phyloP scores from a whole-genome alignment of 495 filamentous ascomycete species.

The Physcia stellaris region DNA sequence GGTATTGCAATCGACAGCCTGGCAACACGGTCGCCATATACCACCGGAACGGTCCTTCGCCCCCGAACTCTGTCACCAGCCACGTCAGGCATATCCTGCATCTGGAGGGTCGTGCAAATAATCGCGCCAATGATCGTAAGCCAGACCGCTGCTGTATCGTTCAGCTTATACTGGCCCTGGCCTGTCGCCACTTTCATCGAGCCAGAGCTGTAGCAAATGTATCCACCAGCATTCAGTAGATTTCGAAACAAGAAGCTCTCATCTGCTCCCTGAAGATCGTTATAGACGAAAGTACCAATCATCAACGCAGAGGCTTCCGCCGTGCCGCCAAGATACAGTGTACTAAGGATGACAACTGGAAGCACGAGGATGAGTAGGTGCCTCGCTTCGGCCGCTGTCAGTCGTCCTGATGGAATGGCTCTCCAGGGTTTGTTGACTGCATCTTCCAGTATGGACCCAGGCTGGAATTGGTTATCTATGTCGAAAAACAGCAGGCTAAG shows the following conservation, averaged over 20 bases:
- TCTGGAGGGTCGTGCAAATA: constrained; percentile 31
- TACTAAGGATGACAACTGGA: constrained; percentile 19
- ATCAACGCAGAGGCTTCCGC: constrained; percentile 20
- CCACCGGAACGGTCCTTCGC: constrained; percentile 24
- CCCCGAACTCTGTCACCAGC: constrained; percentile 27
- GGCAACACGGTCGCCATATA: constrained; percentile 26
- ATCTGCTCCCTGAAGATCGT: constrained; percentile 34
- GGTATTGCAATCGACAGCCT: constrained; percentile 22
- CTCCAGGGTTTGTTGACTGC: constrained; percentile 44
- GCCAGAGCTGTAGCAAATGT: constrained; percentile 20
- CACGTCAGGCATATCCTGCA: constrained; percentile 31
- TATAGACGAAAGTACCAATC: constrained; percentile 34
- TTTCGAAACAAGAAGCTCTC: constrained; percentile 25
- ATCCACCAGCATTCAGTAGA: constrained; percentile 28
- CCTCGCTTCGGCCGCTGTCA: constrained; percentile 24
- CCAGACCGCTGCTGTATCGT: constrained; percentile 19
- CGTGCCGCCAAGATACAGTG: constrained; percentile 20
- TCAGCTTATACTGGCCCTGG: background rate
- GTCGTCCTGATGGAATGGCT: constrained; percentile 26
- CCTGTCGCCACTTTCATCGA: constrained; percentile 9
- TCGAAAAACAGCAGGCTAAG: constrained; percentile 24
- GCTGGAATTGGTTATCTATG: constrained; percentile 32
- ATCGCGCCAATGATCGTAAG: constrained; percentile 22
- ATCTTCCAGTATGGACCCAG: constrained; percentile 31
- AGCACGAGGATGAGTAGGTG: constrained; percentile 21